Conservation (phyloP, 2,329 filamentous ascomycete genomes). For the Colletotrichum noveboracense region DNA sequence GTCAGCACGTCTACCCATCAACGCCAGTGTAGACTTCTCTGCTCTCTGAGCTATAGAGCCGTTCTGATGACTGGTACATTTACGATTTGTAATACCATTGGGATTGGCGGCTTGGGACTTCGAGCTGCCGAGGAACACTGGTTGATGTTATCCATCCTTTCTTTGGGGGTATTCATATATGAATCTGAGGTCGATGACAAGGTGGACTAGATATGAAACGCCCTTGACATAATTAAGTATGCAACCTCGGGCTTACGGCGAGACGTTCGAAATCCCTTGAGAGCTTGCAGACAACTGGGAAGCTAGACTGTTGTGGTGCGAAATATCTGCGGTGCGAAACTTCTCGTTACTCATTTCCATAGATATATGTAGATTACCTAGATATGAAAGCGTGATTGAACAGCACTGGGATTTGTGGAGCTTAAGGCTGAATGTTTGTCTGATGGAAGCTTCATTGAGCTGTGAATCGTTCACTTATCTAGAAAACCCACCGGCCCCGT, state of each 20-base stretch:
- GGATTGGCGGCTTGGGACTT: not conserved
- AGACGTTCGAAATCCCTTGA: rapidly evolving
- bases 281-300: not conserved
- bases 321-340: not conserved
- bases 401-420: not conserved
- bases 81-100: rapidly evolving
- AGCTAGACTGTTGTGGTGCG: not conserved
- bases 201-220: not conserved
- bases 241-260: rapidly evolving
- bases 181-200: not conserved
- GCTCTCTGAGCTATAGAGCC: too few species aligned
- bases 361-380: not conserved
- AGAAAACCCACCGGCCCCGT: rapidly evolving
- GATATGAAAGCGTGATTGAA: not conserved
- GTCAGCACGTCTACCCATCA: not conserved
- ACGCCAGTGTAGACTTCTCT: not conserved
- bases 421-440: rapidly evolving
- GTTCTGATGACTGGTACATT: not conserved
- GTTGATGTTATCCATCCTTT: not conserved
- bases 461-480: rapidly evolving
- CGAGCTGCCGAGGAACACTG: not conserved
- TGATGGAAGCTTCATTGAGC: not conserved
- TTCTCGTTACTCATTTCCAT: not conserved
- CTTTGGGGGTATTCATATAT: not conserved
- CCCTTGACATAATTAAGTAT: rapidly evolving